Evolutionary conservation across 371 early-diverging fungal genomes (phyloP).

Genomic region (Mucor piriformis): DNA sequence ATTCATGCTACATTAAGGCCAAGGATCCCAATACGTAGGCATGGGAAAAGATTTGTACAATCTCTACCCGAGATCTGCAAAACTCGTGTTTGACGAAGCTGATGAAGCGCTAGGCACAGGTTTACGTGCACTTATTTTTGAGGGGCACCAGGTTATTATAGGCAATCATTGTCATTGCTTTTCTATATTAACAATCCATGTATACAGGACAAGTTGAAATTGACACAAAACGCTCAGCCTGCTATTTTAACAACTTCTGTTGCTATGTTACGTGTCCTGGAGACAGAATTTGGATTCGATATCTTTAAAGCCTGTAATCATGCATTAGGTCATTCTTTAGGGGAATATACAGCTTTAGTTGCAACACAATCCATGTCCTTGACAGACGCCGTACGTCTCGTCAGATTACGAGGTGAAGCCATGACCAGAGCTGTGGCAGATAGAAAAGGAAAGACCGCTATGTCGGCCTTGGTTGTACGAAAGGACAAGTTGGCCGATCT

Average conservation of each 20-base stretch:
- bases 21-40: constrained; percentile 88
- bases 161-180: no score
- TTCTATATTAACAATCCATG: no score
- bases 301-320: constrained; percentile 71
- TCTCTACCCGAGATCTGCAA: constrained; percentile 70
- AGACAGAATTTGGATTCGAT: constrained; percentile 81
- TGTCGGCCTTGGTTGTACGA: constrained; percentile 88
- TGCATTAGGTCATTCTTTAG: constrained; percentile 91
- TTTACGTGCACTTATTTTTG: constrained; percentile 80
- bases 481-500: constrained; percentile 74
- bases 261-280: constrained; percentile 85
- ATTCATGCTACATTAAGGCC: constrained; percentile 65
- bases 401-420: constrained; percentile 81
- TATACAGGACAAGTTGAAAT: constrained; percentile 69
- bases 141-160: constrained; percentile 72
- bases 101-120: constrained; percentile 78
- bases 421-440: constrained; percentile 84
- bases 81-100: constrained; percentile 85
- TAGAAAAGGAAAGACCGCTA: constrained; percentile 70
- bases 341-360: constrained; percentile 92
- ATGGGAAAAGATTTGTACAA: constrained; percentile 94
- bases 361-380: constrained; percentile 79
- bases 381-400: constrained; percentile 82
- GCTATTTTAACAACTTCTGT: constrained; percentile 92
- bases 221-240: constrained; percentile 93